phyloP scores from a whole-genome alignment of 164 flowering plant genomes.

The grape (Vitis vinifera) region DNA sequence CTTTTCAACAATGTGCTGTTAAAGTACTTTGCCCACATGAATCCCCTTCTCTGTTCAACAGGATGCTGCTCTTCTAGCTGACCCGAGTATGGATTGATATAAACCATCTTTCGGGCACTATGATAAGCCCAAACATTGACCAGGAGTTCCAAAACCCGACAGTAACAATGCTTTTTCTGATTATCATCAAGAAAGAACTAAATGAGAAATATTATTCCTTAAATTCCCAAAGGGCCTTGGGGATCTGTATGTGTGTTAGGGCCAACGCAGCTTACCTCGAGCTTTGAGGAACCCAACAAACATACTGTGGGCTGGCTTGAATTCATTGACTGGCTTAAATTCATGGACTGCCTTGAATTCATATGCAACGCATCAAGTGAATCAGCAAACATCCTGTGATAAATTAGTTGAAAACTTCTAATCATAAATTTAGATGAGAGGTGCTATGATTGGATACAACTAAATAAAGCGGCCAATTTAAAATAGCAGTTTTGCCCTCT shows the following conservation, averaged over 20 bases:
- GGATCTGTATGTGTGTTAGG: not conserved
- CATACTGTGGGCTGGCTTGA: slow-evolving; percentile 40
- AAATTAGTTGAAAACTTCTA: not conserved
- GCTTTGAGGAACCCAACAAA: slow-evolving; percentile 59
- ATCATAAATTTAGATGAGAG: not conserved
- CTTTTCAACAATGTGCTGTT: slow-evolving; percentile 71
- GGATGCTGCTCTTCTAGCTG: slow-evolving; percentile 80
- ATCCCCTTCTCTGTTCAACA: slow-evolving; percentile 58
- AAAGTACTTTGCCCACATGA: slow-evolving; percentile 85
- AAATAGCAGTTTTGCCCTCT: not conserved
- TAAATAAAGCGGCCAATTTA: not conserved
- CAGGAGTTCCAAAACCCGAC: slow-evolving; percentile 79
- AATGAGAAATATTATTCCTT: not conserved
- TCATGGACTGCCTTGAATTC: slow-evolving; percentile 35
- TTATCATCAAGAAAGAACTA: slow-evolving; percentile 7
- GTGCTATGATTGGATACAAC: not conserved
- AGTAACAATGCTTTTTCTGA: slow-evolving; percentile 86
- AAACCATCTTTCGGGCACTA: slow-evolving; percentile 83
- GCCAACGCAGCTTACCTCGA: slow-evolving; percentile 53
- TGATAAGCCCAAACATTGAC: slow-evolving; percentile 99
- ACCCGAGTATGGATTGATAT: slow-evolving; percentile 78
- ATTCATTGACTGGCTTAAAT: slow-evolving; percentile 37
- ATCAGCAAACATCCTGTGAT: slow-evolving; percentile 84
- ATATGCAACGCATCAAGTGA: slow-evolving; percentile 68
- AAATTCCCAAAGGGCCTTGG: too few relatives aligned